phyloP scores from a whole-genome alignment of 2,329 filamentous ascomycete species.

The Trichoderma asperellum region DNA sequence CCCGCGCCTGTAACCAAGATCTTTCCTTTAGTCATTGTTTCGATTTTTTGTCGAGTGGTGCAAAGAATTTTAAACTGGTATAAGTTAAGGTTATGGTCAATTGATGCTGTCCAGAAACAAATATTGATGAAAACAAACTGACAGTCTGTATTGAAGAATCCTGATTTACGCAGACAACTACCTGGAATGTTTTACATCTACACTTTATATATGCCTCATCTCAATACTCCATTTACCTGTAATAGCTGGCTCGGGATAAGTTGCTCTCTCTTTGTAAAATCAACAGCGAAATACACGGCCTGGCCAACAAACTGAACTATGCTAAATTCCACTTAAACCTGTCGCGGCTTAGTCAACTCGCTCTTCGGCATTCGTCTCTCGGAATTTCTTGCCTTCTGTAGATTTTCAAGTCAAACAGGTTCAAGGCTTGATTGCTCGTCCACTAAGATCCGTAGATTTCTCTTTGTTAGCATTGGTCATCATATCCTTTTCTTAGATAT shows the following conservation, averaged over 20 bases:
- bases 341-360: not conserved
- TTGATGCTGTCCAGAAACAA: not conserved
- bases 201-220: not conserved
- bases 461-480: not conserved
- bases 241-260: not conserved
- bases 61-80: not conserved
- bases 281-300: not conserved
- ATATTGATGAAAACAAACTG: not conserved
- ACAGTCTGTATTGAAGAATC: not conserved
- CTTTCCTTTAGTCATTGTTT: constrained; percentile 5
- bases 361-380: not conserved
- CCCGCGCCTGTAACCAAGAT: constrained; percentile 1
- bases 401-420: too few relatives aligned
- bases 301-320: too few relatives aligned
- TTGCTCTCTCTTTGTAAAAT: not conserved
- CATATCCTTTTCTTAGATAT: not conserved
- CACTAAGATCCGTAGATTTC: not conserved
- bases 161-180: not conserved
- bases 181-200: not conserved
- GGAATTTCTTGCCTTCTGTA: not conserved
- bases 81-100: not conserved
- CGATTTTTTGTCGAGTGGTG: not conserved
- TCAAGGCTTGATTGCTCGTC: not conserved
- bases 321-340: not conserved
- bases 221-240: not conserved